A percentile compares a stretch with the other conserved stretches of the same genome.
phyloP scores from a whole-genome alignment of 2,329 filamentous ascomycete species.

The Amylocarpus encephaloides region DNA sequence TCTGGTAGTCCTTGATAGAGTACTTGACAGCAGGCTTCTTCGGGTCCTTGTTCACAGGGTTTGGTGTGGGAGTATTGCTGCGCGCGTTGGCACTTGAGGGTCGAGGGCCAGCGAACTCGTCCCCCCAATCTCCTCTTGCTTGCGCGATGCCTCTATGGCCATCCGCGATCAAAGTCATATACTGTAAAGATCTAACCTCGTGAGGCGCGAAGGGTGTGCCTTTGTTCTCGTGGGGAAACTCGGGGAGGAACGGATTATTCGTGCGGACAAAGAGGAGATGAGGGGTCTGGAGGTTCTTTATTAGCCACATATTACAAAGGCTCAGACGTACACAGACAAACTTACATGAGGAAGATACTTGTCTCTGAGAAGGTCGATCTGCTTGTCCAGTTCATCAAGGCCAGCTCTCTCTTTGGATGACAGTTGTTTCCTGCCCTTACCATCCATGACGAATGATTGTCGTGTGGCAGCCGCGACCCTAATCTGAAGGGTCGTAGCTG shows the following conservation, averaged over 20 bases:
- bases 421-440: constrained; percentile 8
- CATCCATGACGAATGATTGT: constrained; percentile 12
- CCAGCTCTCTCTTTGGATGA: constrained; percentile 1
- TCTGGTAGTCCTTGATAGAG: constrained; percentile 30
- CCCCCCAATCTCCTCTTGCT: constrained; percentile 26
- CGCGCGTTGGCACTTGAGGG: constrained; percentile 17
- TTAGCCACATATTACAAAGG: constrained; percentile 1
- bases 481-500: not conserved
- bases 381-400: constrained; percentile 18
- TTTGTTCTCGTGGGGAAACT: constrained; percentile 24
- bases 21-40: constrained; percentile 28
- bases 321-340: constrained; percentile 5
- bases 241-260: constrained; percentile 17
- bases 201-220: constrained; percentile 26
- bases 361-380: constrained; percentile 22
- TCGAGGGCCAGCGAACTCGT: constrained; percentile 21
- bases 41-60: constrained; percentile 16
- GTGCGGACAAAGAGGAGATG: constrained; percentile 27
- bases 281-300: constrained; percentile 19
- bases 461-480: not conserved
- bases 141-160: constrained; percentile 24
- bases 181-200: constrained; percentile 28
- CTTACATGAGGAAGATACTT: constrained; percentile 24
- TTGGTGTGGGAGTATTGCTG: constrained; percentile 28
- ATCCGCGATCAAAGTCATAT: constrained; percentile 28